Percentiles rank a stretch among this genome's conserved stretches.
phyloP scores from a whole-genome alignment of 805 yeast genomes.

The Cyberlindnera petersonii region DNA sequence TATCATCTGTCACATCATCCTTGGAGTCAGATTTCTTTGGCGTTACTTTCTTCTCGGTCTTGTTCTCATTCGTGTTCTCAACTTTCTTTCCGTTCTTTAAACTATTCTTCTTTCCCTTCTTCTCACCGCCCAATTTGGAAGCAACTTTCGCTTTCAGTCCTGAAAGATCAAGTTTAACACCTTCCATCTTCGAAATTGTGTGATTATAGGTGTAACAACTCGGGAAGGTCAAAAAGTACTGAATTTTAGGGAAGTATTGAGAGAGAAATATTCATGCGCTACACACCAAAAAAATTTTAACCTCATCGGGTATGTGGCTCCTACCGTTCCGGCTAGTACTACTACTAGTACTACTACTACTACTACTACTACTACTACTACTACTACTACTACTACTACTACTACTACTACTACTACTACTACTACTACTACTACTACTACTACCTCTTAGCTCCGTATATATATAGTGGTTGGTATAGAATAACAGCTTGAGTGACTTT shows the following conservation, averaged over 20 bases:
- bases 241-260: too few relatives aligned
- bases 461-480: too few relatives aligned
- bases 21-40: neutral
- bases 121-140: conserved; percentile 38
- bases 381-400: too few relatives aligned
- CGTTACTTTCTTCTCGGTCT: conserved; percentile 3
- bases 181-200: conserved; percentile 19
- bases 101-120: conserved; percentile 21
- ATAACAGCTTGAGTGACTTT: too few relatives aligned
- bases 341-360: too few relatives aligned
- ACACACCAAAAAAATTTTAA: conserved; percentile 14
- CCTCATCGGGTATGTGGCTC: conserved; percentile 19
- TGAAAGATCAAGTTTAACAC: conserved; percentile 33
- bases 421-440: too few relatives aligned
- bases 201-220: too few relatives aligned
- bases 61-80: conserved; percentile 21
- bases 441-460: too few relatives aligned
- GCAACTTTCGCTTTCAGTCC: conserved; percentile 65
- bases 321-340: too few relatives aligned
- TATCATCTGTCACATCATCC: conserved; percentile 5
- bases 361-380: too few relatives aligned
- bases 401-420: too few relatives aligned
- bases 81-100: conserved; percentile 8
- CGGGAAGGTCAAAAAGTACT: too few relatives aligned
- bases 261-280: conserved; percentile 1